Evolutionary conservation across 23 red algal genomes (phyloP), one percentile per base, ranked within the genome.

Genomic region (Agarophyton chilense): DNA sequence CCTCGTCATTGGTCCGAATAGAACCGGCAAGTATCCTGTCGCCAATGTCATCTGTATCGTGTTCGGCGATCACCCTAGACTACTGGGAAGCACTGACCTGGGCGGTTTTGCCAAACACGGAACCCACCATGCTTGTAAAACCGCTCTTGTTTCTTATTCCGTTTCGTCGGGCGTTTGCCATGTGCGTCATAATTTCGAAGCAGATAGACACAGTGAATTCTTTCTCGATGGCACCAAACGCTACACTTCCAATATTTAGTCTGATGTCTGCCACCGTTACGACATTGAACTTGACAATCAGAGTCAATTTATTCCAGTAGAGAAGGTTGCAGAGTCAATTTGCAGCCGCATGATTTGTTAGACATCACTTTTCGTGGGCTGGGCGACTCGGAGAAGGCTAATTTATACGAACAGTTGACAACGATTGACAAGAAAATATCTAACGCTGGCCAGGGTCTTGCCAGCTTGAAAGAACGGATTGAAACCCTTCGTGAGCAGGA

Each of bases 271-370:
- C 39, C 22, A 71, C 77, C 52, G 58, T 22, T 94, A 90, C 51
- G 91, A 99, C 57, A 99, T 99, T 81, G 93, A 99, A 66, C 72
- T 99, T 47, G 97, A 99, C 32, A 99, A 99, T 24, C 39, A 96
- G 10, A 96, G 97, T 78, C 78, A 92, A 60, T 99, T 99, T 52
- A 92, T 96, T 78, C 97, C 97, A 2, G 93, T 96, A 78, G 97
- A 99, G 55, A 84, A 94, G 60, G 89, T 99, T 57, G 74, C 88
- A 3, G 86, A 96, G 45, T 89, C 56, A 89, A 94, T 58, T 56
- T 77, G 70, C 71, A 87, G 1, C 82, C 88, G 24, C 67, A 61
- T 11, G 97, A 96, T 56, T 58, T 99, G 60, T 66, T 99, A 6
- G 17, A 50, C 24, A 67, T 79, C 21, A 94, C 93, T 14, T 78